Conservation (phyloP, 345 rosid species). For the Garcia nutans region DNA sequence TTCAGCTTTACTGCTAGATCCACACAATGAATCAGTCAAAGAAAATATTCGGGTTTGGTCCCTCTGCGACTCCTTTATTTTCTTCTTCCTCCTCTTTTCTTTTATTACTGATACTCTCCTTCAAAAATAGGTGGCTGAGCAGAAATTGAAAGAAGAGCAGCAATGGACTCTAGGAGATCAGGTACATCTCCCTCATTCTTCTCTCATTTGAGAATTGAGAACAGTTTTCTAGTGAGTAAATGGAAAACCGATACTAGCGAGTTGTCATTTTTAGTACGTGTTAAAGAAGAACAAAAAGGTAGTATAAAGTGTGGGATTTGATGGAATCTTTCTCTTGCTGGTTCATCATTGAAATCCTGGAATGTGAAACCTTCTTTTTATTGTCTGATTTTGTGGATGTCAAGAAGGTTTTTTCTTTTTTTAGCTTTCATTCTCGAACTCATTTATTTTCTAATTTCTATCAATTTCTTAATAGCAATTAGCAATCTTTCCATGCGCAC, state of each 20-base stretch:
- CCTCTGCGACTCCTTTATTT: background rate
- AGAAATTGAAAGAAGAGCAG: conserved; percentile 59
- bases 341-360: background rate
- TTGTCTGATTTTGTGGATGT: background rate
- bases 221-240: background rate
- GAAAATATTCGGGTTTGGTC: conserved; percentile 65
- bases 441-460: background rate
- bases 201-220: conserved; percentile 8
- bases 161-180: conserved; percentile 46
- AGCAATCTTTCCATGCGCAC: no score
- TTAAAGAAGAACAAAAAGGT: background rate
- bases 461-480: background rate
- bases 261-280: background rate
- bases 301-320: background rate
- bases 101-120: conserved; percentile 11
- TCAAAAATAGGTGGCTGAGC: conserved; percentile 59
- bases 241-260: background rate
- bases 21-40: conserved; percentile 63
- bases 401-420: background rate
- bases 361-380: background rate
- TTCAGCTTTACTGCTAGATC: conserved; percentile 83
- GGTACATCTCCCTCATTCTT: conserved; percentile 32
- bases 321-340: background rate
- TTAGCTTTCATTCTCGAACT: background rate
- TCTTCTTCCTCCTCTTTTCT: background rate